Percentiles rank a stretch among this genome's conserved stretches.
Evolutionary conservation across 2,329 filamentous ascomycete species (phyloP).

Genomic region (Aquanectria penicillioides): DNA sequence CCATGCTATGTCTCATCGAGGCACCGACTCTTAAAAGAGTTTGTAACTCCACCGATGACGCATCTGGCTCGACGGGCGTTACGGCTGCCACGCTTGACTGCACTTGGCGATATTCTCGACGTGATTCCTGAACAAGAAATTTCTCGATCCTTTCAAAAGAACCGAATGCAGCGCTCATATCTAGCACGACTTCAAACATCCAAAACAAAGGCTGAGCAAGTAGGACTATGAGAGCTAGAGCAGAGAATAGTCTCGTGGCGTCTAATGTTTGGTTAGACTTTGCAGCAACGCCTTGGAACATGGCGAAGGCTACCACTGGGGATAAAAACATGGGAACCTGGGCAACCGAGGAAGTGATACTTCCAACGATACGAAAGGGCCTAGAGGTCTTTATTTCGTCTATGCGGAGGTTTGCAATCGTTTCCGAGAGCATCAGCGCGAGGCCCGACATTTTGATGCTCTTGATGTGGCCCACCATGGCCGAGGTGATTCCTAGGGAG

Average conservation of each 20-base stretch:
- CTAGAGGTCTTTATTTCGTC: constrained; percentile 49
- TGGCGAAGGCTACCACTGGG: constrained; percentile 51
- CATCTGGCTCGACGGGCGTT: not conserved
- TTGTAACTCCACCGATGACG: constrained; percentile 7
- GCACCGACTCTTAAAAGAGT: not conserved
- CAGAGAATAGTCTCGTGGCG: constrained; percentile 52
- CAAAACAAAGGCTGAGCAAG: constrained; percentile 50
- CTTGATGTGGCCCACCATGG: constrained; percentile 53
- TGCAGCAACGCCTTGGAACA: constrained; percentile 46
- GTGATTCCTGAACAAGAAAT: constrained; percentile 44
- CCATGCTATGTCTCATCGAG: too few species aligned
- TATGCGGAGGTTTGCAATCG: constrained; percentile 44
- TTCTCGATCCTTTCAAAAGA: constrained; percentile 54
- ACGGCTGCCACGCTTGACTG: not conserved
- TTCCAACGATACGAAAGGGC: constrained; percentile 47
- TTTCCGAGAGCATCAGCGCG: constrained; percentile 41
- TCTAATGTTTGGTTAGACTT: constrained; percentile 44
- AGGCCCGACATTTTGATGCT: constrained; percentile 55
- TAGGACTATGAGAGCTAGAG: constrained; percentile 52
- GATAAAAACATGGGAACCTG: constrained; percentile 47
- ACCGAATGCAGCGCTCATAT: constrained; percentile 49
- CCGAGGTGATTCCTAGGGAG: constrained; percentile 40
- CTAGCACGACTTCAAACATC: constrained; percentile 51
- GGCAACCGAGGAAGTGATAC: constrained; percentile 48
- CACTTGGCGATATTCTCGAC: constrained; percentile 37